Percentiles rank a stretch among this genome's conserved stretches.
Evolutionary conservation across 305 asterid species (phyloP).

Genomic region (Caryopteris hybrid): DNA sequence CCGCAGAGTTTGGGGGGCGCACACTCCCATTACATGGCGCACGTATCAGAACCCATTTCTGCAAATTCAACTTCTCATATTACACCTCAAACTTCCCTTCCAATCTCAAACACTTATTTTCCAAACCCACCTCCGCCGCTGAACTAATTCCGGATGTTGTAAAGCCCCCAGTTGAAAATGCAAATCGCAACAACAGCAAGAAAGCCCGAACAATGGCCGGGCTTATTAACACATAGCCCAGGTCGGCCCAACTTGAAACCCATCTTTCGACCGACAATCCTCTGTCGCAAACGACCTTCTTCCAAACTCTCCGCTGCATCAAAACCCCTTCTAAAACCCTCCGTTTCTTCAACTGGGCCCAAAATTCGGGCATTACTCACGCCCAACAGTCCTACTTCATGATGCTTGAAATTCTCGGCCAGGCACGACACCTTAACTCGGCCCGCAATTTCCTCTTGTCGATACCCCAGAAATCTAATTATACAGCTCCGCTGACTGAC

Average conservation of each 20-base stretch:
- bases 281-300: constrained; percentile 66
- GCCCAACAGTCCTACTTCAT: constrained; percentile 60
- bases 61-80: too few relatives aligned
- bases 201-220: constrained; percentile 52
- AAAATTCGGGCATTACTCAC: constrained; percentile 49
- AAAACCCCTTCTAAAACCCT: constrained; percentile 56
- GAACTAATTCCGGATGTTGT: constrained; percentile 15
- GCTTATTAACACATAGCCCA: constrained; percentile 53
- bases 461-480: constrained; percentile 51
- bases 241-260: constrained; percentile 60
- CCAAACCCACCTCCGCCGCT: constrained; percentile 21
- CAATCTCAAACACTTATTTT: too few relatives aligned
- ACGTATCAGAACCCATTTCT: too few relatives aligned
- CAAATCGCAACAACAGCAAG: constrained; percentile 32
- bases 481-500: constrained; percentile 48
- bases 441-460: constrained; percentile 74
- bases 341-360: constrained; percentile 71
- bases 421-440: constrained; percentile 56
- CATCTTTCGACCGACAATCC: constrained; percentile 50
- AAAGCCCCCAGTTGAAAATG: too few relatives aligned
- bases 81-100: too few relatives aligned
- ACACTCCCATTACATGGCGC: too few relatives aligned
- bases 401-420: constrained; percentile 64
- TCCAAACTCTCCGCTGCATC: constrained; percentile 72
- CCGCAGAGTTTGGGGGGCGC: too few relatives aligned